A percentile compares a stretch with the other conserved stretches of the same genome.
Conservation (phyloP, 306 rosid genomes). For the Calophaca sinica region DNA sequence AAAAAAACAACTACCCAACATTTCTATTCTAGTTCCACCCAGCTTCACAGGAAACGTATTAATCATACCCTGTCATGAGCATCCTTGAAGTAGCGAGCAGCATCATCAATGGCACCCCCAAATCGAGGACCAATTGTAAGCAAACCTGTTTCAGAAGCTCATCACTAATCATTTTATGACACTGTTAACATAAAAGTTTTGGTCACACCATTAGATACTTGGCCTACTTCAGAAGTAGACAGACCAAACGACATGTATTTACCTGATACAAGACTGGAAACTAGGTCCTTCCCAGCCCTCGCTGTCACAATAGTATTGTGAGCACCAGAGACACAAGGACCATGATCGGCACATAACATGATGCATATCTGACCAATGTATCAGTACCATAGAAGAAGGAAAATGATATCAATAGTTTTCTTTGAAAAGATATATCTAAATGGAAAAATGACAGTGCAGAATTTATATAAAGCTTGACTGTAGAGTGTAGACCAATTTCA, state of each 20-base stretch:
- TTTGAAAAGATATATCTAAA: constrained; percentile 29
- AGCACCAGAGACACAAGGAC: constrained; percentile 99
- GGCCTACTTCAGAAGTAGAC: constrained; percentile 15
- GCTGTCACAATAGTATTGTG: constrained; percentile 98
- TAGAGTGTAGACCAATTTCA: constrained; percentile 6
- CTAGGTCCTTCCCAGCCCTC: constrained; percentile 99
- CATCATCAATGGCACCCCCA: constrained; percentile 99
- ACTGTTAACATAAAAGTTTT: constrained; percentile 16
- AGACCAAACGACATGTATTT: constrained; percentile 41
- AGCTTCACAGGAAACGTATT: constrained; percentile 33
- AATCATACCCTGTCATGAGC: constrained; percentile 84
- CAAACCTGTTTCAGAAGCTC: constrained; percentile 76
- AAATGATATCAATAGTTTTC: constrained; percentile 22
- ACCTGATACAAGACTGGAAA: constrained; percentile 97
- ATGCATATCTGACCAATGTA: constrained; percentile 76
- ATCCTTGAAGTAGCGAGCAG: constrained; percentile 99
- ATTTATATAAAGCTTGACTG: constrained; percentile 8
- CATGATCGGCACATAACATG: constrained; percentile 99
- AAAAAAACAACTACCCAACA: too few relatives aligned
- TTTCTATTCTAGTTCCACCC: constrained; percentile 13
- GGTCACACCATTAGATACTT: constrained; percentile 25
- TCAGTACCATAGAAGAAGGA: constrained; percentile 40
- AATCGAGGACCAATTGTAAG: constrained; percentile 99
- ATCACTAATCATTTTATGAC: constrained; percentile 44
- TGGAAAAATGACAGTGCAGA: constrained; percentile 31